A percentile compares a stretch with the other conserved stretches of the same genome.
These are phyloP conservation scores for Daldinia decipiens DNA, from an alignment of 495 filamentous ascomycete genomes.

Conservation along the genomic window DNA sequence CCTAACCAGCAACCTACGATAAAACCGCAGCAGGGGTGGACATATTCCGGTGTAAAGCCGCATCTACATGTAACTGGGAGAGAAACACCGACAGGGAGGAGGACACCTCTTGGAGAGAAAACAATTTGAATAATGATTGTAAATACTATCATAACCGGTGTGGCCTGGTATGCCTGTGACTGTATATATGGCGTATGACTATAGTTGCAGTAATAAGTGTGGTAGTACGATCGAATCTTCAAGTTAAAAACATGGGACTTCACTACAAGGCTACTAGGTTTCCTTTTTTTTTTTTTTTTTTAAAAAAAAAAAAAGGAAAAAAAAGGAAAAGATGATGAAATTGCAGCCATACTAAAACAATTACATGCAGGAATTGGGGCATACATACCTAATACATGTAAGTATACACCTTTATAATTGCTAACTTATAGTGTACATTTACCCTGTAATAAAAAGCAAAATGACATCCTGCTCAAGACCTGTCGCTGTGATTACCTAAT, in stretches of 20 bases:
- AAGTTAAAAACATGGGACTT: not conserved
- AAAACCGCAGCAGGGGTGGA: conserved; percentile 45
- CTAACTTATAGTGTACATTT: not conserved
- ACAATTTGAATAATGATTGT: conserved; percentile 32
- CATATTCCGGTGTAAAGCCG: conserved; percentile 32
- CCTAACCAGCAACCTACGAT: conserved; percentile 52
- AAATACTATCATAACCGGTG: not conserved
- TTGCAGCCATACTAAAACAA: not conserved
- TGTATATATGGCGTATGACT: not conserved
- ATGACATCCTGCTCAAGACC: not conserved
- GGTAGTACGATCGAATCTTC: not conserved
- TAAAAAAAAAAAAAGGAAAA: too few species aligned
- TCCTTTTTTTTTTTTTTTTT: too few species aligned
- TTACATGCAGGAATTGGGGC: not conserved
- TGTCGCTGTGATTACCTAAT: not conserved
- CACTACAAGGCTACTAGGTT: too few species aligned
- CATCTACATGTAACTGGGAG: conserved; percentile 42
- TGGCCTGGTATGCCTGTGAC: not conserved
- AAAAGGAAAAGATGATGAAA: not conserved
- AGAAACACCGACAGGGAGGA: conserved; percentile 49
- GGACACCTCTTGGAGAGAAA: conserved; percentile 54
- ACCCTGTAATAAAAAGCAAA: not conserved
- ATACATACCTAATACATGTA: too few species aligned
- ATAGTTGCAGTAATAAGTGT: not conserved
- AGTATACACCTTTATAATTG: not conserved